Base-by-base conservation (phyloP, 2,329 filamentous ascomycete genomes). In the Fusarium sarcochroum region DNA sequence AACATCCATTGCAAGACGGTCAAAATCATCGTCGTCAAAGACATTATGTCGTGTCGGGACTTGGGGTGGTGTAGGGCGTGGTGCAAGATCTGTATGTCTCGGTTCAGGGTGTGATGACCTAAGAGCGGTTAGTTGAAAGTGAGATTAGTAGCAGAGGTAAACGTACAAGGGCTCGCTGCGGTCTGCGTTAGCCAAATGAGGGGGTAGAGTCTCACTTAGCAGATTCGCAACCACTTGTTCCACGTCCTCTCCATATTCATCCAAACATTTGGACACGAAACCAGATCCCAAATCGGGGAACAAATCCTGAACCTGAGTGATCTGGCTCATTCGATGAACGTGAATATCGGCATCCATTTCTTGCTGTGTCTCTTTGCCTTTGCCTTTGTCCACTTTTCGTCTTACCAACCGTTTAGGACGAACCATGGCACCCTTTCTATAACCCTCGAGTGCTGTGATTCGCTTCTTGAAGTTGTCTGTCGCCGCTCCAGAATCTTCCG, bases 241-340 rank as follows among this genome's bases (percentile, higher is more conserved):
- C 0, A 91, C 86, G 73, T 94, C 85, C 69, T 96, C 90, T 44
- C 83, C 80, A 76, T 96, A 98, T 75, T 93, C 89, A 72, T 95
- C 91, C 23, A 98, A 84, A 11, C 97, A 85, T 72, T 87, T 91
- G 18, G 92, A 85, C 17, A 98, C 83, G 75, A 97, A 98, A 0
- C 87, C 92, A 6, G 92, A 90, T 7, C 94, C 94, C 11, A 98
- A 83, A 66, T 97, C 89, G 0, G 95, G 93, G 75, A 98, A 98
- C 0, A 98, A 84, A 75, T 99, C 95, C 76, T 97, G 94, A n/a
- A 99, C 86, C 77, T 97, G 93, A 1, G 91, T 91, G 51, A 98
- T 89, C 48, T 95, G 88, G 72, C 91, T 94, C 88, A 97, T 91
- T 41, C 86, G 90, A 78, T 97, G 93, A 21, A 95, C 82, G 74